Conservation (phyloP, 495 filamentous ascomycete species). For the Hypoxylon fuscum region DNA sequence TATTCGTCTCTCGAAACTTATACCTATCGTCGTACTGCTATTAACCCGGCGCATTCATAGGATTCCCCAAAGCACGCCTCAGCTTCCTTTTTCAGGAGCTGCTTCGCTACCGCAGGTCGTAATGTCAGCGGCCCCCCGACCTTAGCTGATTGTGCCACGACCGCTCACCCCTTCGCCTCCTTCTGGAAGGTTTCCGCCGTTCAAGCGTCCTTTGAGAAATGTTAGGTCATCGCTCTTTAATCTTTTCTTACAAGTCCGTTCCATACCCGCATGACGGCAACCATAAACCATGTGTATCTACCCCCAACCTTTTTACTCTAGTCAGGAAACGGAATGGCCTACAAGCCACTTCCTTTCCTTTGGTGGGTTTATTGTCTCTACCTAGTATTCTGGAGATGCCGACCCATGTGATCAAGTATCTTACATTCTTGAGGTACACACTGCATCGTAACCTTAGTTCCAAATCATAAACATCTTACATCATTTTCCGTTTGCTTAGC, state of each 20-base stretch:
- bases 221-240: constrained; percentile 30
- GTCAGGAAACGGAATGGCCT: constrained; percentile 23
- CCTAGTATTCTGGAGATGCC: constrained; percentile 40
- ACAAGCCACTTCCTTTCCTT: constrained; percentile 39
- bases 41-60: constrained; percentile 37
- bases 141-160: constrained; percentile 29
- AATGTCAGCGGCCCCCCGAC: constrained; percentile 31
- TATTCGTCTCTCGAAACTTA: constrained; percentile 23
- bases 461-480: constrained; percentile 38
- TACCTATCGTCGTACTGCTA: constrained; percentile 38
- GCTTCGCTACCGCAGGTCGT: constrained; percentile 25
- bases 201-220: constrained; percentile 22
- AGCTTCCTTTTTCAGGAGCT: constrained; percentile 42
- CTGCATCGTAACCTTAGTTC: constrained; percentile 36
- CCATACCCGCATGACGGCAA: constrained; percentile 37
- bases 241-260: constrained; percentile 35
- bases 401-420: constrained; percentile 37
- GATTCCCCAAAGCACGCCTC: constrained; percentile 39
- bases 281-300: constrained; percentile 21
- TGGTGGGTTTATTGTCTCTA: constrained; percentile 34
- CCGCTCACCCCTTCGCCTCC: constrained; percentile 31
- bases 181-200: constrained; percentile 43
- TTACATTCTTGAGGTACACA: constrained; percentile 24
- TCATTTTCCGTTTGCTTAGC: constrained; percentile 22
- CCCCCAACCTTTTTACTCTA: constrained; percentile 34